Percentiles rank a stretch among this genome's conserved stretches.
Conservation (phyloP, 306 rosid genomes). For the Aeschynomene evenia region DNA sequence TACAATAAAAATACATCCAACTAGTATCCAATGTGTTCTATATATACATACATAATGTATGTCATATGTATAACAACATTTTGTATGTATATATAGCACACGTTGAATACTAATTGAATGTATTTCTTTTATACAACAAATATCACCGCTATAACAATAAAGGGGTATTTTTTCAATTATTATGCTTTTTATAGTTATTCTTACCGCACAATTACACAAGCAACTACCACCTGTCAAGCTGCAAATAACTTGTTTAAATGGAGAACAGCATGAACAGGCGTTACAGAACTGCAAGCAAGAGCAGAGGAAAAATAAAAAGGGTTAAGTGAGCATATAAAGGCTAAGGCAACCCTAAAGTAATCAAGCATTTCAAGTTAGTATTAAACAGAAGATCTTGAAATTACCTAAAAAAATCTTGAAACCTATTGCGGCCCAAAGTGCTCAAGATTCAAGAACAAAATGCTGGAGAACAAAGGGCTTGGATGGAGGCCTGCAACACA, state of each 20-base stretch:
- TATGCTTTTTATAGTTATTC: background rate
- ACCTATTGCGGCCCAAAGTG: conserved; percentile 83
- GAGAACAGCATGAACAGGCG: conserved; percentile 69
- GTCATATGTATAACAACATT: too few relatives aligned
- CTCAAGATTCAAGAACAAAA: conserved; percentile 73
- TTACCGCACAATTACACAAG: conserved; percentile 56
- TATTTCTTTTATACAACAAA: too few relatives aligned
- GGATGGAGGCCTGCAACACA: conserved; percentile 69
- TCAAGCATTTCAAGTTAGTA: background rate
- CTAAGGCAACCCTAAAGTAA: background rate
- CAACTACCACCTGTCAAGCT: conserved; percentile 62
- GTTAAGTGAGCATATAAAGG: background rate
- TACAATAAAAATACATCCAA: too few relatives aligned
- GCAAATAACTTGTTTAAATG: conserved; percentile 50
- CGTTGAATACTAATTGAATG: too few relatives aligned
- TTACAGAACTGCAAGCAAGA: conserved; percentile 48
- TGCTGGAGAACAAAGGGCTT: conserved; percentile 87
- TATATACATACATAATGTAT: too few relatives aligned
- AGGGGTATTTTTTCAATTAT: too few relatives aligned
- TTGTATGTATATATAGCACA: too few relatives aligned
- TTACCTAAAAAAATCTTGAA: conserved; percentile 69
- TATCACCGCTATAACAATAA: too few relatives aligned
- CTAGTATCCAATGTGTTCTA: too few relatives aligned
- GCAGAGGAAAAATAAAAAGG: background rate
- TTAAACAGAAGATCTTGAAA: background rate